Evolutionary conservation across 257 asterid genomes (phyloP), one percentile per base, ranked within the genome.

Genomic region (Capsicum rhomboideum): DNA sequence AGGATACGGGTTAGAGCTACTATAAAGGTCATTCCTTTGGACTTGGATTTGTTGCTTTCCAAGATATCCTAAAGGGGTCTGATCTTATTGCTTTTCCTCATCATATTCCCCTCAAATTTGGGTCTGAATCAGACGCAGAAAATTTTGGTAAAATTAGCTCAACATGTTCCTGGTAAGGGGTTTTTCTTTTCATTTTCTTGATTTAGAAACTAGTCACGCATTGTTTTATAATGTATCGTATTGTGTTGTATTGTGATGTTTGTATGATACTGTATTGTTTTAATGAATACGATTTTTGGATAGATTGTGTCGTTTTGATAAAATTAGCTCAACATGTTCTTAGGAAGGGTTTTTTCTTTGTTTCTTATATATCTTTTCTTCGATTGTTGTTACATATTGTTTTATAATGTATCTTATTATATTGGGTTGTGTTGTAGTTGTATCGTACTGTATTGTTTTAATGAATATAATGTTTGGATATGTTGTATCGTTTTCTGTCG

Each of bases 51-150:
- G 86, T 92, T 55, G 97, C 95, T 40, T 84, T 92, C 18, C 91
- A 89, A 9, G 93, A 92, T 85, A 97, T 97, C 21, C 93, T 94
- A 0, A 88, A 93, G 88, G 99, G 98, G 10, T 90, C 98, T 49
- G 93, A 92, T 79, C 89, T 97, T 66, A 97, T 97, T 85, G 79
- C 91, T 7, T 94, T 95, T 17, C 98, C 98, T 50, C 86, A 90
- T 4, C 96, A 94, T 86, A 87, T 97, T 79, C 98, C 98, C 29
- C 92, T 97, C 56, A 87, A 91, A 84, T 91, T 95, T 81, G 91
- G 88, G 78, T 37, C 52, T 52, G 40, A 34, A 34, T 34, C 40
- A 34, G 40, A 34, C 3, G 40, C 40, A 34, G 89, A 84, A 61
- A 86, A 86, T 26, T 75, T 86, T 95, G 83, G 29, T 88, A 40